Base-by-base conservation (phyloP, 1,284 basidiomycete genomes). In the Inonotus hispidus region DNA sequence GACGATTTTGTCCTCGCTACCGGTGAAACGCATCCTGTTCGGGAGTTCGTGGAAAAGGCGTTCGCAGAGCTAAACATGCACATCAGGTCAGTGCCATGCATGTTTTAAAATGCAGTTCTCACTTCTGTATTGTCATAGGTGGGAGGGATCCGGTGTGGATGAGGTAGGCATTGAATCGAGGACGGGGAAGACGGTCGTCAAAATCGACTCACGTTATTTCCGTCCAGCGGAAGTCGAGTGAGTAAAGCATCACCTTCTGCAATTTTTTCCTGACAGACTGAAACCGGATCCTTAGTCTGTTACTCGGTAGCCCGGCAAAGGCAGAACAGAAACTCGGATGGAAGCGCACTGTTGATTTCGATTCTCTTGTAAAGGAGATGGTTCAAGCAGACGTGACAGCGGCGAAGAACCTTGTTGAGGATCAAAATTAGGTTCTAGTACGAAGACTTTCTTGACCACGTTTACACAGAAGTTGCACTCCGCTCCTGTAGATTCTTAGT, bases 1-100 rank as follows among this genome's bases (percentile, higher is more conserved):
- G 85, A 92, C 21, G 93, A 96, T 74, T 96, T 91, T 69, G 93
- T 96, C 39, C 87, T 96, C 47, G 93, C 93, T 0, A 95, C 92
- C 1, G 92, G 92, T 37, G 93, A 95, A 77, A 95, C 92, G 29
- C 94, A 96, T 72, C 85, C 84, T 49, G 93, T 96, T 35, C 85
- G 91, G 56, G 92, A 95, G 74, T 95, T 87, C 68, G 90, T 95
- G 64, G 86, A 94, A 71, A 92, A 90, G 74, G 74, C 93, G 21
- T 96, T 96, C 71, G 75, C 68, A 6, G 75, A 82, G 50, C 81
- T 92, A 29, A 86, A 82, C 43, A 85, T 85, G 46, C 69, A 79
- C 52, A 81, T 95, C 68, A 77, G 79, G 85, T 89, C 66, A 41
- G 81, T 74, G n/a, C 19, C 45, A 41, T 54, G 63, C 49, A 56